Evolutionary conservation across 1,284 basidiomycete genomes (phyloP).

Genomic region (Tilletia caries): DNA sequence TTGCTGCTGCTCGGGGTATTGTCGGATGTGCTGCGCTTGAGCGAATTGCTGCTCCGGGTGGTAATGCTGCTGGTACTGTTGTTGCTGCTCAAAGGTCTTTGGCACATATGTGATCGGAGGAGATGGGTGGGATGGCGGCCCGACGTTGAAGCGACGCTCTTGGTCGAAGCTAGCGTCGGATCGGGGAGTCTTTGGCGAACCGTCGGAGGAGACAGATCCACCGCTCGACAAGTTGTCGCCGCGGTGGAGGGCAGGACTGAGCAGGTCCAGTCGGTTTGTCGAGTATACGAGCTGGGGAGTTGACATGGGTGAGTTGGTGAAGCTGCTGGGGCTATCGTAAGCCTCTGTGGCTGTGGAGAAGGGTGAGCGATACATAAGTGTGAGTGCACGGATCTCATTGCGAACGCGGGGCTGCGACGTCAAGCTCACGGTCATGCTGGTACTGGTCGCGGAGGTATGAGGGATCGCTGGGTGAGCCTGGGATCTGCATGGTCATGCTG

Average conservation of each 20-base stretch:
- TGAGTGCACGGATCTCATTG: no score
- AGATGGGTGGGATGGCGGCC: background rate
- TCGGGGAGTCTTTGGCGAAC: constrained; percentile 3
- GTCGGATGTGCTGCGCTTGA: background rate
- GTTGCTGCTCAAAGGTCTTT: background rate
- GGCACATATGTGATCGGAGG: constrained; percentile 5
- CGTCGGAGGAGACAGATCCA: background rate
- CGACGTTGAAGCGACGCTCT: background rate
- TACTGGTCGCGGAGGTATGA: constrained; percentile 4
- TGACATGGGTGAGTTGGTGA: background rate
- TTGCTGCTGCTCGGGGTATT: background rate
- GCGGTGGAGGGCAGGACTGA: background rate
- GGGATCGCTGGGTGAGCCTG: background rate
- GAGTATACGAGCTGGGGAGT: constrained; percentile 10
- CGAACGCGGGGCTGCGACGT: no score
- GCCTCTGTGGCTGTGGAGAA: background rate
- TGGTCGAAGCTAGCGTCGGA: constrained; percentile 8
- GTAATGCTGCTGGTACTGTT: constrained; percentile 6
- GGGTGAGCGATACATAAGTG: no score
- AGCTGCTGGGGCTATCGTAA: constrained; percentile 13
- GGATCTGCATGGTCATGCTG: background rate
- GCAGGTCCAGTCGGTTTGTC: background rate
- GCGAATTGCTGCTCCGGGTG: background rate
- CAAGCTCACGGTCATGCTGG: no score
- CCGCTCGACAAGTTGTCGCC: background rate